A percentile compares a stretch with the other conserved stretches of the same genome.
Conservation (phyloP, 1,139 yeast species). For the Nakaseomyces glabratus region DNA sequence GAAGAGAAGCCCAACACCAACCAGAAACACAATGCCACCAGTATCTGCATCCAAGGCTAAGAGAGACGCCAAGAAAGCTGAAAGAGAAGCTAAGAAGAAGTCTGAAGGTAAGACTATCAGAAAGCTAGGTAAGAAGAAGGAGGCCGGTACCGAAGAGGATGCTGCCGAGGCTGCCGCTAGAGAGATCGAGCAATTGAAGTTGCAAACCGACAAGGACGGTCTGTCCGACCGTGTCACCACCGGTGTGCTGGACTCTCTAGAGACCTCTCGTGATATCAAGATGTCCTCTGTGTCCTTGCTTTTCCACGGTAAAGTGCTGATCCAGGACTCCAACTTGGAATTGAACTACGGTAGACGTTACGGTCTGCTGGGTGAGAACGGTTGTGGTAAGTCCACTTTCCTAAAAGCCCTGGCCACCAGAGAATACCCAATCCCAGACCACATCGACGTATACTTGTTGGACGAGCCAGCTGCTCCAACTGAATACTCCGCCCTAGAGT, state of each 20-base stretch:
- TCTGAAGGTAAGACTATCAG: conserved; percentile 63
- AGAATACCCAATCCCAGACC: conserved; percentile 91
- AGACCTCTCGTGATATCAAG: conserved; percentile 90
- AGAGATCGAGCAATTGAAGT: conserved; percentile 74
- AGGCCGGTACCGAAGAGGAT: conserved; percentile 31
- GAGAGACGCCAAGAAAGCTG: conserved; percentile 95
- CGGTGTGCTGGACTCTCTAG: conserved; percentile 86
- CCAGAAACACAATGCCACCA: conserved; percentile 32
- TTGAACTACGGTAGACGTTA: conserved; percentile 96
- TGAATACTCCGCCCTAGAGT: conserved; percentile 85
- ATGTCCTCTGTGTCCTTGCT: conserved; percentile 80
- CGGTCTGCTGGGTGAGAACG: conserved; percentile 95
- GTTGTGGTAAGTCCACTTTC: conserved; percentile 97
- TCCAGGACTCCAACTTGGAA: conserved; percentile 86
- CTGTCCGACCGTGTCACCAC: conserved; percentile 95
- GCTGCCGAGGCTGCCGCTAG: conserved; percentile 56
- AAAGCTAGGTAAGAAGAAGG: conserved; percentile 50
- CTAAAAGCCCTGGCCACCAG: conserved; percentile 88
- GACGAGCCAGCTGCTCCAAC: conserved; percentile 97
- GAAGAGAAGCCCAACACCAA: too few relatives aligned
- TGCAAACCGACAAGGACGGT: conserved; percentile 91
- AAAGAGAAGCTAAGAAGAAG: conserved; percentile 84
- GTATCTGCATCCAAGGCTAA: conserved; percentile 88
- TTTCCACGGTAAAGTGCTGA: conserved; percentile 94
- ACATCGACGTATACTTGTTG: conserved; percentile 80